Percentiles rank a stretch among this genome's conserved stretches.
Conservation (phyloP, 305 asterid species). For the Andrographis paniculata region DNA sequence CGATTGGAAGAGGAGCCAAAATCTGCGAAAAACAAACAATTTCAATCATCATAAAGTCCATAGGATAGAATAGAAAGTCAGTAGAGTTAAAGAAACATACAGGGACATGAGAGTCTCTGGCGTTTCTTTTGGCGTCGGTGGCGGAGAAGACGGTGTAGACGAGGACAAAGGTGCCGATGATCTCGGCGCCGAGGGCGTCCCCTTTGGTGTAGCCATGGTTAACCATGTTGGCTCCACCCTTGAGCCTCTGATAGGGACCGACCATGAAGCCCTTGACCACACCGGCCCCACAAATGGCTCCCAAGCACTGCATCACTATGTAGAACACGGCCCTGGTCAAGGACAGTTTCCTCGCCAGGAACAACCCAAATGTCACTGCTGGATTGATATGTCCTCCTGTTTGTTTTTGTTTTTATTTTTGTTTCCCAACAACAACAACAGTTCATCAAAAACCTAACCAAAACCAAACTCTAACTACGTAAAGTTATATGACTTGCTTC, state of each 20-base stretch:
- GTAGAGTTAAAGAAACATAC: constrained; percentile 26
- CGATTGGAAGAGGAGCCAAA: constrained; percentile 89
- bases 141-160: constrained; percentile 90
- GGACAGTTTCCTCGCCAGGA: constrained; percentile 74
- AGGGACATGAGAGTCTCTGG: constrained; percentile 87
- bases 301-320: constrained; percentile 77
- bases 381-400: constrained; percentile 90
- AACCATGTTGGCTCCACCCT: constrained; percentile 65
- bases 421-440: constrained; percentile 1
- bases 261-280: constrained; percentile 69
- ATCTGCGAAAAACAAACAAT: constrained; percentile 25
- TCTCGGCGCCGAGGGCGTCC: constrained; percentile 75
- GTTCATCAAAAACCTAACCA: neutral
- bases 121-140: constrained; percentile 83
- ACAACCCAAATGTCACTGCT: constrained; percentile 75
- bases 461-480: too few species aligned
- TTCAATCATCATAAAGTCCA: neutral
- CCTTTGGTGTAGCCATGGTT: constrained; percentile 72
- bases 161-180: constrained; percentile 64
- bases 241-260: constrained; percentile 27
- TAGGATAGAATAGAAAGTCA: neutral
- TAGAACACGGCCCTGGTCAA: constrained; percentile 58
- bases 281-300: constrained; percentile 90
- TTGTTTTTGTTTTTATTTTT: too few species aligned
- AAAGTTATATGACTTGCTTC: too few species aligned